Evolutionary conservation across 768 basidiomycete species (phyloP).

Genomic region (Leucocoprinus birnbaumii): DNA sequence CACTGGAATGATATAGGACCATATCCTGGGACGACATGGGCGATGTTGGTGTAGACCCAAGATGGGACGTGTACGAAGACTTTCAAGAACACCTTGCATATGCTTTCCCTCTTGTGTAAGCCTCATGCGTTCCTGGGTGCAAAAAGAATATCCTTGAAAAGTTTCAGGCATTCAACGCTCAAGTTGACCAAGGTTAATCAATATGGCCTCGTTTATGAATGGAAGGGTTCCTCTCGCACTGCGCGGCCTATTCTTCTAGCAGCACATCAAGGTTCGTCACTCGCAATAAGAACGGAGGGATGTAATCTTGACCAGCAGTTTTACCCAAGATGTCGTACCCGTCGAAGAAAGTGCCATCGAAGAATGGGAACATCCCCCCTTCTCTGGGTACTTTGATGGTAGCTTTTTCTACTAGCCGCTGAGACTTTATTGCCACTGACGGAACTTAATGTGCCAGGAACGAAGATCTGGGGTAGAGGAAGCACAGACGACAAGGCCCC

Average conservation of each 20-base stretch:
- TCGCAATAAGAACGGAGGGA: background rate
- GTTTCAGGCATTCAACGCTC: conserved; percentile 51
- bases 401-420: background rate
- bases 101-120: conserved; percentile 64
- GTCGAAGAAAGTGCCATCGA: conserved; percentile 53
- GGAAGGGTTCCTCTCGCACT: conserved; percentile 58
- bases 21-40: conserved; percentile 51
- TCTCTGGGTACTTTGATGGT: conserved; percentile 63
- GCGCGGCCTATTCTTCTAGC: conserved; percentile 70
- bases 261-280: conserved; percentile 58
- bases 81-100: conserved; percentile 53
- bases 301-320: background rate
- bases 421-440: background rate
- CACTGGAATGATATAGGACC: conserved; percentile 33
- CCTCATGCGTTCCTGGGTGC: conserved; percentile 2
- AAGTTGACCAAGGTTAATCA: conserved; percentile 70
- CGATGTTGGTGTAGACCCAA: conserved; percentile 42
- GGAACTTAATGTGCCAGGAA: conserved; percentile 20
- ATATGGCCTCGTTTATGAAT: conserved; percentile 71
- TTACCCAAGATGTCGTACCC: conserved; percentile 61
- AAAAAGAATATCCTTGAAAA: background rate
- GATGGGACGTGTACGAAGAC: conserved; percentile 51
- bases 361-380: conserved; percentile 61
- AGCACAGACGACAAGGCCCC: conserved; percentile 74
- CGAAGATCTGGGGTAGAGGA: conserved; percentile 76